phyloP scores from a whole-genome alignment of 202 grass and related monocot genomes.

The Cymbopogon flexuosus region DNA sequence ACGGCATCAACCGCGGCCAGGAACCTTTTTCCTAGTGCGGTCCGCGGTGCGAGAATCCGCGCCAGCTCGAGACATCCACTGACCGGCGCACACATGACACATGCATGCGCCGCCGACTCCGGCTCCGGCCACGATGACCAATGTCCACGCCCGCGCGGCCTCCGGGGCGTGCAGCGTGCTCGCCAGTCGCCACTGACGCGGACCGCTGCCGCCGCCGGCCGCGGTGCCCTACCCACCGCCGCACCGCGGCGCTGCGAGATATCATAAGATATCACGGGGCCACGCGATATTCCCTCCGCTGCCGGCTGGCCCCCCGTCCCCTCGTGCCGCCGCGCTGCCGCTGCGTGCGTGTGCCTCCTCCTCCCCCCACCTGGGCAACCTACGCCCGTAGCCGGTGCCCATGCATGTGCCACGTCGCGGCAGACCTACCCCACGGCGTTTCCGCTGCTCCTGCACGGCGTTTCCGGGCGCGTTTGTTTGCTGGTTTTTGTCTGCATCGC shows the following conservation, averaged over 20 bases:
- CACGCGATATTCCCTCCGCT: not conserved
- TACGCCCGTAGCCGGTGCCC: not conserved
- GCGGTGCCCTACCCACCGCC: no score
- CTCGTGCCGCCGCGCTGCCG: not conserved
- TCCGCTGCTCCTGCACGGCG: not conserved
- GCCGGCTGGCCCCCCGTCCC: not conserved
- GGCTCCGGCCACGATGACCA: no score
- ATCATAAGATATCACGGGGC: no score
- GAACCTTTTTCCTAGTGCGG: not conserved
- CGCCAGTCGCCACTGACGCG: no score
- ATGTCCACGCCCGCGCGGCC: no score
- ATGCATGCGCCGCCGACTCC: no score
- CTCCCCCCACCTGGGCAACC: not conserved
- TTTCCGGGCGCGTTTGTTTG: not conserved
- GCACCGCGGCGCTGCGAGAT: no score
- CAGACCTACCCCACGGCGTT: not conserved
- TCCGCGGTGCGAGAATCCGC: not conserved
- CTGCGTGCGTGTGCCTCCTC: not conserved
- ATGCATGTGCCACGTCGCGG: slow-evolving; percentile 22
- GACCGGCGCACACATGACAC: no score
- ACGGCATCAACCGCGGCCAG: no score
- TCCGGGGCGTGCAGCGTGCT: no score
- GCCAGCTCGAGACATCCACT: not conserved
- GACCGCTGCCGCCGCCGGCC: no score
- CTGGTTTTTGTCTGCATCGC: not conserved